Conservation (phyloP, 305 asterid species). For the Ajuga reptans region DNA sequence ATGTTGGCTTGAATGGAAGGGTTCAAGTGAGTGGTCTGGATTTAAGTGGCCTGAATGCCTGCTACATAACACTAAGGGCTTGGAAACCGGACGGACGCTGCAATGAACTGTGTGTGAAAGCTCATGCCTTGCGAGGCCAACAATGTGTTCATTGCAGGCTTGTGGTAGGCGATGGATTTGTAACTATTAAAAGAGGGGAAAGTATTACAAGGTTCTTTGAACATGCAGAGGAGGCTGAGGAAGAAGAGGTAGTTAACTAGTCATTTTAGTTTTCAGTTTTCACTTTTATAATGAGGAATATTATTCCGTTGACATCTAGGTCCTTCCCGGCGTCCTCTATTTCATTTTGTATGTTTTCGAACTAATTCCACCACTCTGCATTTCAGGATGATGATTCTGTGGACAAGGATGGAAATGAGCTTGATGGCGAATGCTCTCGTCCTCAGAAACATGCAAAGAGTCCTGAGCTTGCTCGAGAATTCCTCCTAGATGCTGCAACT, state of each 20-base stretch:
- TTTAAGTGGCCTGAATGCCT: constrained; percentile 68
- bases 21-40: constrained; percentile 82
- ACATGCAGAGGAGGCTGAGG: constrained; percentile 99
- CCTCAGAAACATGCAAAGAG: constrained; percentile 99
- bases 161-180: constrained; percentile 86
- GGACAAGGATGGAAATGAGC: constrained; percentile 95
- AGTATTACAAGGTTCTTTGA: constrained; percentile 82
- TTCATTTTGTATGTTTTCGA: neutral
- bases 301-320: constrained; percentile 14
- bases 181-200: constrained; percentile 67
- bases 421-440: constrained; percentile 91
- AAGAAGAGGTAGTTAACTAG: constrained; percentile 71
- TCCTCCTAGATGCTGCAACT: constrained; percentile 97
- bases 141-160: constrained; percentile 93
- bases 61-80: constrained; percentile 85
- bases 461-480: constrained; percentile 99
- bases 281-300: neutral
- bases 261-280: neutral
- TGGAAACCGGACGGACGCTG: constrained; percentile 86
- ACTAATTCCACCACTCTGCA: neutral
- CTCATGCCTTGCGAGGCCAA: constrained; percentile 90
- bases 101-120: constrained; percentile 82
- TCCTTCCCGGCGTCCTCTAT: constrained; percentile 12
- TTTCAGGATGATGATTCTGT: constrained; percentile 90
- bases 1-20: constrained; percentile 80